Evolutionary conservation across 257 asterid species (phyloP).

Genomic region (Avicennia marina): DNA sequence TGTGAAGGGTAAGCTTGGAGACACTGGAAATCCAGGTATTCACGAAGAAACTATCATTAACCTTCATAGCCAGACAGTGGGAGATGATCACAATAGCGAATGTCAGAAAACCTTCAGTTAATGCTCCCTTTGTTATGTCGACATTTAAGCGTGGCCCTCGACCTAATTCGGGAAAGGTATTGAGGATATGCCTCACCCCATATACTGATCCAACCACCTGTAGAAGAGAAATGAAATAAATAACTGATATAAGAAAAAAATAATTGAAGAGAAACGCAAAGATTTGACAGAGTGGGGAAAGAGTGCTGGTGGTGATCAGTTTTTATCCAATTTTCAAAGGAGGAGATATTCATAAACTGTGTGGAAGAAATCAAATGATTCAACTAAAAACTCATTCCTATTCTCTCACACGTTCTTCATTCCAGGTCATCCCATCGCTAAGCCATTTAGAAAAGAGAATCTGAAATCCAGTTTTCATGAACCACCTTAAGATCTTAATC

Average conservation of each 20-base stretch:
- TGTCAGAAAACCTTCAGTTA: slow-evolving; percentile 73
- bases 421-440: too few species aligned
- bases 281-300: too few species aligned
- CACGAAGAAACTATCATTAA: slow-evolving; percentile 47
- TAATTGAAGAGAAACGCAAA: not conserved
- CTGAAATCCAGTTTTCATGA: too few species aligned
- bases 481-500: too few species aligned
- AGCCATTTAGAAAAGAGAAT: too few species aligned
- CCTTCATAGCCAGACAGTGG: slow-evolving; percentile 45
- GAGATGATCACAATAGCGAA: slow-evolving; percentile 56
- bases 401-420: too few species aligned
- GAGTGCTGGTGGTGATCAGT: too few species aligned
- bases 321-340: too few species aligned
- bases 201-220: slow-evolving; percentile 74
- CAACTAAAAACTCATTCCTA: too few species aligned
- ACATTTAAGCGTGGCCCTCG: slow-evolving; percentile 65
- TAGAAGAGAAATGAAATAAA: not conserved
- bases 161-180: slow-evolving; percentile 54
- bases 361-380: too few species aligned
- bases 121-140: slow-evolving; percentile 70
- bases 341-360: too few species aligned
- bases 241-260: not conserved
- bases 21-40: slow-evolving; percentile 88
- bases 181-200: slow-evolving; percentile 60
- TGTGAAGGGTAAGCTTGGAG: slow-evolving; percentile 72